phyloP scores from a whole-genome alignment of 768 basidiomycete genomes.

The Suillus weaverae region DNA sequence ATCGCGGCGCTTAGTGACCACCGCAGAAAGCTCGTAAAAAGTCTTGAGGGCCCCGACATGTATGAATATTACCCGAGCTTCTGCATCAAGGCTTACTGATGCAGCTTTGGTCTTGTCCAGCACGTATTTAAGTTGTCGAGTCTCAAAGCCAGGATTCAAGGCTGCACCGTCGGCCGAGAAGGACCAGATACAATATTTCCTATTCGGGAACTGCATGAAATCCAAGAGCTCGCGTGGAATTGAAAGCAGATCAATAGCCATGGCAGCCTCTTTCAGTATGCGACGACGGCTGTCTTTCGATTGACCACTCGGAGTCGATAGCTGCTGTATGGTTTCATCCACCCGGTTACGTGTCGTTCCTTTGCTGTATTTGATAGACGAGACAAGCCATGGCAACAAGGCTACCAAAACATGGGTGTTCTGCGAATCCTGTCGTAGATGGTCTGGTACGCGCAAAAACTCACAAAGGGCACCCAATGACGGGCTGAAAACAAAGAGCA shows the following conservation, averaged over 20 bases:
- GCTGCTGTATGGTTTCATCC: slow-evolving; percentile 9
- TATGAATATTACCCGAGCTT: slow-evolving; percentile 59
- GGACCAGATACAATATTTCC: slow-evolving; percentile 53
- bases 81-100: slow-evolving; percentile 37
- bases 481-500: slow-evolving; percentile 57
- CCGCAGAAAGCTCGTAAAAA: slow-evolving; percentile 48
- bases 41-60: slow-evolving; percentile 57
- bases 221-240: slow-evolving; percentile 51
- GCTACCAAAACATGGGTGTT: slow-evolving; percentile 22
- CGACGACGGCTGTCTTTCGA: not conserved
- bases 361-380: slow-evolving; percentile 12
- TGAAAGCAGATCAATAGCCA: slow-evolving; percentile 31
- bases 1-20: slow-evolving; percentile 48
- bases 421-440: slow-evolving; percentile 15
- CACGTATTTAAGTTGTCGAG: slow-evolving; percentile 41
- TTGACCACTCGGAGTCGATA: not conserved
- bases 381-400: slow-evolving; percentile 27
- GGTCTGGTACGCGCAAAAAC: slow-evolving; percentile 43
- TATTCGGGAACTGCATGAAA: slow-evolving; percentile 40
- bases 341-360: slow-evolving; percentile 20
- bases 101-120: slow-evolving; percentile 45
- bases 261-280: slow-evolving; percentile 16
- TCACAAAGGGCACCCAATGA: slow-evolving; percentile 34
- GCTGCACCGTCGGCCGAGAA: slow-evolving; percentile 32
- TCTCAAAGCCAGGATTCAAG: slow-evolving; percentile 41